Evolutionary conservation across 768 basidiomycete genomes (phyloP), one percentile per base, ranked within the genome.

Genomic region (Hygrophorus pudorinus): DNA sequence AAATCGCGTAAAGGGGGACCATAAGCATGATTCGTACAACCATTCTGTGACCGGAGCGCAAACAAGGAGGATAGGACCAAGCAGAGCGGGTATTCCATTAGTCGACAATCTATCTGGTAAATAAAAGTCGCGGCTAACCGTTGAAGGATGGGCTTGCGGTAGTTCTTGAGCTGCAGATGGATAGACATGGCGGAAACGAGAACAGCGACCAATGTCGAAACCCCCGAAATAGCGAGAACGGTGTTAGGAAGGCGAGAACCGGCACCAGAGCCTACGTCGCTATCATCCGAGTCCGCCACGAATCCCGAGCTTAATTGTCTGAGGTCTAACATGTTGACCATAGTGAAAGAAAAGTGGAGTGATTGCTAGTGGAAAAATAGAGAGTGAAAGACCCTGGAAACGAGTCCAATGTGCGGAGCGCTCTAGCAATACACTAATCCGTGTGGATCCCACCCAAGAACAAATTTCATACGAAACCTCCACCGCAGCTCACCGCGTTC

Each of bases 1-100:
- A 75, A 21, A 98, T 69, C 1, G 80, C 90, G 59, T 99, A 98
- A 21, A 98, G 67, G 0, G 94, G 94, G 4, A 88, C 88, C 92
- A 97, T 97, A 53, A 97, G 50, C 86, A 98, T 91, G 58, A 98
- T 96, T 38, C 96, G 76, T 35, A 96, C 73, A 39, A 94, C 92
- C 76, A 88, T 85, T 51, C 94, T 85, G 46, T 10, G 55, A 4
- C 35, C 46, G 35, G 6, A 17, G n/a, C n/a, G n/a, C n/a, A n/a
- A n/a, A n/a, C n/a, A n/a, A n/a, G n/a, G n/a, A n/a, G n/a, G 38
- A 49, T 20, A 29, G 7, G 3, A 7, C 24, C 24, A 24, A 24
- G 24, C n/a, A 42, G 8, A 44, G n/a, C n/a, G n/a, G n/a, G n/a
- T n/a, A n/a, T n/a, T n/a, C 14, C 20, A 41, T 29, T 16, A 47